A percentile compares a stretch with the other conserved stretches of the same genome.
These are phyloP conservation scores for Podila clonocystis DNA, from an alignment of 192 early-diverging fungal species.

Conservation along the genomic window DNA sequence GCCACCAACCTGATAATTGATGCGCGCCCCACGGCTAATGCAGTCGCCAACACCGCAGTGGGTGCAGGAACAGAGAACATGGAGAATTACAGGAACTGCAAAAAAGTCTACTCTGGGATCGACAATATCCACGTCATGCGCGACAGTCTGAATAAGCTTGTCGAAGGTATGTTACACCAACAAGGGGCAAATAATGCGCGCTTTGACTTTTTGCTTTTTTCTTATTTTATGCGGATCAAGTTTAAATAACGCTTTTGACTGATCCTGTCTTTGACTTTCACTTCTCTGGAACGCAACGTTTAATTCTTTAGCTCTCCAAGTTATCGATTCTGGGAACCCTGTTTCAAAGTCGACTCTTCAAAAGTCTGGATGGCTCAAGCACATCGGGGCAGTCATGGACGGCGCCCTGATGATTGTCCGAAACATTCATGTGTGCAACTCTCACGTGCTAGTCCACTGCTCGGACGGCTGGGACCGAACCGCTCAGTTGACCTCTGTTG, in stretches of 20 bases:
- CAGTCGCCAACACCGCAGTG: constrained; percentile 89
- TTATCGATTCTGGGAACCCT: constrained; percentile 53
- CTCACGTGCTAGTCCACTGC: constrained; percentile 96
- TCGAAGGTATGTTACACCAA: constrained; percentile 72
- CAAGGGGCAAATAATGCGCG: background rate
- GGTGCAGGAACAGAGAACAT: constrained; percentile 96
- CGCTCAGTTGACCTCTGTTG: constrained; percentile 89
- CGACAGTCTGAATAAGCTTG: constrained; percentile 84
- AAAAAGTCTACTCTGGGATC: constrained; percentile 90
- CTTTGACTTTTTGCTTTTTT: background rate
- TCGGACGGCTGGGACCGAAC: constrained; percentile 99
- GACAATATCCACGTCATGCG: constrained; percentile 99
- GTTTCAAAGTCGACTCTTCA: constrained; percentile 68
- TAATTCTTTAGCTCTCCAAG: constrained; percentile 56
- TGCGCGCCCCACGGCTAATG: constrained; percentile 95
- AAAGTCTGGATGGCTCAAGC: constrained; percentile 87
- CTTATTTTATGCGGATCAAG: background rate
- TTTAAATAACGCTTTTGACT: background rate
- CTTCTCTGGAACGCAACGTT: background rate
- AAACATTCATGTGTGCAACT: constrained; percentile 75
- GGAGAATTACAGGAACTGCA: constrained; percentile 91
- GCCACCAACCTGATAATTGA: constrained; percentile 89
- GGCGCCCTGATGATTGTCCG: constrained; percentile 84
- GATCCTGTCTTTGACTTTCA: background rate
- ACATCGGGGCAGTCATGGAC: constrained; percentile 85